Conservation (phyloP, 202 grass and related monocot species). For the Zoysia matrella region DNA sequence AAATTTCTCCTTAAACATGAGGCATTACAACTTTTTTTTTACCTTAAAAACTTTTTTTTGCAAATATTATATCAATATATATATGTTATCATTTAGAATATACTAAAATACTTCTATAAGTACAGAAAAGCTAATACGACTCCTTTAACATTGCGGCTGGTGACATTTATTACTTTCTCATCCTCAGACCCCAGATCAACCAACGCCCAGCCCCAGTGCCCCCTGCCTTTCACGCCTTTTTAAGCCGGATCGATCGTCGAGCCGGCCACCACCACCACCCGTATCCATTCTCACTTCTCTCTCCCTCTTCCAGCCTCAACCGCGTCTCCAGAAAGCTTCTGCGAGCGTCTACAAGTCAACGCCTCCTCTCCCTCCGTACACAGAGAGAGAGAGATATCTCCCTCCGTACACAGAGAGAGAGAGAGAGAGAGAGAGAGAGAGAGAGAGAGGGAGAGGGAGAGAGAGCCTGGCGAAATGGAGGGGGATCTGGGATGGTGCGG, state of each 20-base stretch:
- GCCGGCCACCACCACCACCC: not conserved
- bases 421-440: too few species aligned
- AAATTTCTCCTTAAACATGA: too few species aligned
- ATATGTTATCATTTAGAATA: too few species aligned
- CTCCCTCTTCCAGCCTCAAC: not conserved
- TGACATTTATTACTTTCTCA: not conserved
- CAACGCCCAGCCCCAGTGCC: not conserved
- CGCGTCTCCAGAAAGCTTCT: not conserved
- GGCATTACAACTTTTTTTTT: too few species aligned
- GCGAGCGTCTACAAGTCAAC: slow-evolving; percentile 55
- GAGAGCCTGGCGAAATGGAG: slow-evolving; percentile 1
- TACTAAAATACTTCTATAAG: too few species aligned
- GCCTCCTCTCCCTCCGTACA: not conserved
- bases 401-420: too few species aligned
- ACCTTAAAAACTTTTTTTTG: too few species aligned
- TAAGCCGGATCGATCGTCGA: slow-evolving; percentile 33
- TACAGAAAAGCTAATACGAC: not conserved
- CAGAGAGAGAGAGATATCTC: too few species aligned
- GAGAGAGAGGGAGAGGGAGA: too few species aligned
- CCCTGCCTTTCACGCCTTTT: slow-evolving; percentile 28
- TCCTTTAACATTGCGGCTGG: slow-evolving; percentile 55
- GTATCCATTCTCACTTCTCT: not conserved
- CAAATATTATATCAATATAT: too few species aligned
- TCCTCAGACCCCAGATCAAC: not conserved
- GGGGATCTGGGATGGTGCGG: slow-evolving; percentile 24